Conservation (phyloP, 2,329 filamentous ascomycete species). For the Botryotinia convoluta region DNA sequence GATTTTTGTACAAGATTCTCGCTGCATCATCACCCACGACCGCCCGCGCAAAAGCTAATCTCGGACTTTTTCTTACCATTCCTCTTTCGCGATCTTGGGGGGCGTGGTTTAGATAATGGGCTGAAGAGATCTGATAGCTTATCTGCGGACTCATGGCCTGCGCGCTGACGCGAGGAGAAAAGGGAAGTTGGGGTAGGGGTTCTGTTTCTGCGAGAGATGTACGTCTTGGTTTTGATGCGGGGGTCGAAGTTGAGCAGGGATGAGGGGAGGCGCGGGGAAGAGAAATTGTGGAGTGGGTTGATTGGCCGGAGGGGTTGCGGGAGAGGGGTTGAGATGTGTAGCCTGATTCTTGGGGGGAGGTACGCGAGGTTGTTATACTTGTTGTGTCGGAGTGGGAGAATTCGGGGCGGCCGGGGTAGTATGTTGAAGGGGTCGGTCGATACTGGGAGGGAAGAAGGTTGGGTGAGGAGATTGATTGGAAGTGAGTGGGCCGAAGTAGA, state of each 20-base stretch:
- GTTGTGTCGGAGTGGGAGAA: constrained; percentile 38
- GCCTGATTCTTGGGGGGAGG: constrained; percentile 43
- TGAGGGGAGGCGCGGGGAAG: background rate
- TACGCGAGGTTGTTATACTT: background rate
- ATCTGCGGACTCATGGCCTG: constrained; percentile 19
- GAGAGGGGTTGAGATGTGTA: constrained; percentile 53
- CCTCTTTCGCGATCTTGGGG: constrained; percentile 6
- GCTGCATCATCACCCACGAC: background rate
- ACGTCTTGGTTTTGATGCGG: constrained; percentile 17
- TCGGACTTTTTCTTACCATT: constrained; percentile 27
- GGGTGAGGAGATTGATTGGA: constrained; percentile 24
- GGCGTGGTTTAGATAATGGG: background rate
- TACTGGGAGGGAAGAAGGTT: constrained; percentile 19
- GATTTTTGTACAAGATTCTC: background rate
- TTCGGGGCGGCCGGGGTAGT: constrained; percentile 41
- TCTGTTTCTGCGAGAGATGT: constrained; percentile 35
- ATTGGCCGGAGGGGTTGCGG: constrained; percentile 45
- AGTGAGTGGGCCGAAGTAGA: background rate
- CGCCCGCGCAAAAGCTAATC: constrained; percentile 24
- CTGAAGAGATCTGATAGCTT: constrained; percentile 28
- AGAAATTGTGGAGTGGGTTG: constrained; percentile 34
- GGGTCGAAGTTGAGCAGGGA: background rate
- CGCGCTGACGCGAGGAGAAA: constrained; percentile 26
- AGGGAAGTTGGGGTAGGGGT: constrained; percentile 33
- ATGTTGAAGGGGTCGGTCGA: constrained; percentile 20